phyloP scores from a whole-genome alignment of 805 yeast species.

The Wickerhamomyces pijperi region DNA sequence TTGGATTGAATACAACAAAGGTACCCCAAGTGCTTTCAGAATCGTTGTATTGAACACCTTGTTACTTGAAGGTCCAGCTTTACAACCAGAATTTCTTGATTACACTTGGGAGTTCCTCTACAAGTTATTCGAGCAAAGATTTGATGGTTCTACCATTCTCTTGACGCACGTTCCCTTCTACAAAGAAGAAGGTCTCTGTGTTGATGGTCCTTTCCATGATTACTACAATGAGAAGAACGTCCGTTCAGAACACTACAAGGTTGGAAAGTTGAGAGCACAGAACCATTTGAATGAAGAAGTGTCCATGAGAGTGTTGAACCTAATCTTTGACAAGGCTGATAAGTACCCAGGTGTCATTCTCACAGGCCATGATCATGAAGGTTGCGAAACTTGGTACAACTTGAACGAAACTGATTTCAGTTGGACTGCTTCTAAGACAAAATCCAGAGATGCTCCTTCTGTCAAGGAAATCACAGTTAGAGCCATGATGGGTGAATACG shows the following conservation, averaged over 20 bases:
- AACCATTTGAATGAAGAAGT: conserved; percentile 68
- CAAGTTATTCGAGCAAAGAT: conserved; percentile 40
- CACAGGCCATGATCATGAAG: conserved; percentile 96
- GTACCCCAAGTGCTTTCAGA: conserved; percentile 68
- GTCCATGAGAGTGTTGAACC: conserved; percentile 54
- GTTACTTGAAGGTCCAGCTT: conserved; percentile 82
- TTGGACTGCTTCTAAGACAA: conserved; percentile 50
- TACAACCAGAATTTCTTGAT: conserved; percentile 56
- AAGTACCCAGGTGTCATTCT: conserved; percentile 66
- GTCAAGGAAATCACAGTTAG: conserved; percentile 76
- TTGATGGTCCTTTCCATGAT: conserved; percentile 70
- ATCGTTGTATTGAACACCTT: conserved; percentile 80
- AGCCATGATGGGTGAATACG: conserved; percentile 94
- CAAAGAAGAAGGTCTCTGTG: conserved; percentile 72
- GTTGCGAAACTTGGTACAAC: conserved; percentile 68
- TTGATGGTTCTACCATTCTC: conserved; percentile 70
- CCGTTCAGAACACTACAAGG: conserved; percentile 49
- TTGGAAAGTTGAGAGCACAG: conserved; percentile 67
- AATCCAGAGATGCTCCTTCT: conserved; percentile 19
- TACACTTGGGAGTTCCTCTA: conserved; percentile 69
- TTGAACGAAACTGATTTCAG: conserved; percentile 25
- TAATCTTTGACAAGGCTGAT: conserved; percentile 45
- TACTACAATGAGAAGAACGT: conserved; percentile 43
- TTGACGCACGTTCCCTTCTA: conserved; percentile 85
- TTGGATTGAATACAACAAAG: conserved; percentile 58